Evolutionary conservation across 2,329 filamentous ascomycete genomes (phyloP).

Genomic region (Pyricularia grisea): DNA sequence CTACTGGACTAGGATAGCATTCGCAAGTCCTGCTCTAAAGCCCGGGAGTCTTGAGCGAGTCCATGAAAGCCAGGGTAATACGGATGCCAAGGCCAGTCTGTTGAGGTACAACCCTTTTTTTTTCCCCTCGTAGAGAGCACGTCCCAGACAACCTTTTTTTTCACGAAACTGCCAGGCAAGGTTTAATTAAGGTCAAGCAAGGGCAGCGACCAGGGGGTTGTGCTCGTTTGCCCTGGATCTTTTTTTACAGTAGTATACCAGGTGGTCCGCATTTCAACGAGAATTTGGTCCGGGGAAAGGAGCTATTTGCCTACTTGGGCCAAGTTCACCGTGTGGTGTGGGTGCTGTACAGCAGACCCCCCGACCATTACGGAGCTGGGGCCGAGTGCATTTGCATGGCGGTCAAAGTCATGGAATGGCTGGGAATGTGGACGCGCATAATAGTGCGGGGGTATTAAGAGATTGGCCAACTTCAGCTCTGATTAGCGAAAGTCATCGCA

Average conservation of each 20-base stretch:
- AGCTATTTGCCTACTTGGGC: background rate
- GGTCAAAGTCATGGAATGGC: background rate
- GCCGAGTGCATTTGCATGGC: background rate
- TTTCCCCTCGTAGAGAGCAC: background rate
- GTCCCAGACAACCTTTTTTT: background rate
- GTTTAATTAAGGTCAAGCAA: background rate
- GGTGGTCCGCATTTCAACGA: background rate
- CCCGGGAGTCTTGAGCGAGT: background rate
- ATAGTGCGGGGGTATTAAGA: background rate
- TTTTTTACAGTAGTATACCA: background rate
- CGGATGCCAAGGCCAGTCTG: background rate
- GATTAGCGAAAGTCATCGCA: background rate
- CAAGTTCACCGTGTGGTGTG: background rate
- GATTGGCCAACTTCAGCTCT: background rate
- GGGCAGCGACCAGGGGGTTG: background rate
- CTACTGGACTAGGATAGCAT: background rate
- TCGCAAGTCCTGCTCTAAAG: background rate
- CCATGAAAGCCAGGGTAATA: background rate
- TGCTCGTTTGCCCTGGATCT: background rate
- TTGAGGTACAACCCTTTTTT: background rate
- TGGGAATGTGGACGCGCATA: background rate
- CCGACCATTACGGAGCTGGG: background rate
- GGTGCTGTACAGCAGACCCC: background rate
- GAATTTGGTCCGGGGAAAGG: background rate
- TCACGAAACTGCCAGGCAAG: background rate